Conservation (phyloP, 2,329 filamentous ascomycete genomes). For the Sclerotinia subarctica region DNA sequence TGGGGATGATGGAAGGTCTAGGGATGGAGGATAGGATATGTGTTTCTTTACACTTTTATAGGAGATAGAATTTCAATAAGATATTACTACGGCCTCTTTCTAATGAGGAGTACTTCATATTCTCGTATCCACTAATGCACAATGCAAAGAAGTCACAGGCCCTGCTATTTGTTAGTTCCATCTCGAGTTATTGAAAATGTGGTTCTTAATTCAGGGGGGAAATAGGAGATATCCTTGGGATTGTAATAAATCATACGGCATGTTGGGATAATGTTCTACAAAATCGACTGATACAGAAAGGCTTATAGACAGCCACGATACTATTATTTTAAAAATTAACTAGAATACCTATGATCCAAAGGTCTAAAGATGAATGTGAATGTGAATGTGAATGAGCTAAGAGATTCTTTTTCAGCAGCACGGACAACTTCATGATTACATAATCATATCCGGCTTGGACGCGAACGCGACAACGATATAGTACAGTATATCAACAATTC, state of each 20-base stretch:
- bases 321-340: neutral
- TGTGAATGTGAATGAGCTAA: neutral
- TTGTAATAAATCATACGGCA: neutral
- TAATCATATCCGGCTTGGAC: neutral
- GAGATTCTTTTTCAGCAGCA: neutral
- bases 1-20: neutral
- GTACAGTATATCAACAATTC: neutral
- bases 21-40: too few relatives aligned
- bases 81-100: neutral
- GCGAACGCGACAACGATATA: slow-evolving; percentile 1
- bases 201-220: neutral
- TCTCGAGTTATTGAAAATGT: neutral
- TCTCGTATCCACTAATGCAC: neutral
- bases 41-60: neutral
- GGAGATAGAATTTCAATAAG: neutral
- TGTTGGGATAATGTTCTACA: neutral
- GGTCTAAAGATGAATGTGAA: neutral
- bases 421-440: slow-evolving; percentile 1
- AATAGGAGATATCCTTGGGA: neutral
- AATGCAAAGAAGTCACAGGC: neutral
- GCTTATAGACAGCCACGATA: too few relatives aligned
- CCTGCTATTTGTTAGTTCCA: neutral
- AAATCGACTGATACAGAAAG: neutral
- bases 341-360: neutral
- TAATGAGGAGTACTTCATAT: neutral